phyloP scores from a whole-genome alignment of 1,284 basidiomycete species.

The Farysia itapuensis region DNA sequence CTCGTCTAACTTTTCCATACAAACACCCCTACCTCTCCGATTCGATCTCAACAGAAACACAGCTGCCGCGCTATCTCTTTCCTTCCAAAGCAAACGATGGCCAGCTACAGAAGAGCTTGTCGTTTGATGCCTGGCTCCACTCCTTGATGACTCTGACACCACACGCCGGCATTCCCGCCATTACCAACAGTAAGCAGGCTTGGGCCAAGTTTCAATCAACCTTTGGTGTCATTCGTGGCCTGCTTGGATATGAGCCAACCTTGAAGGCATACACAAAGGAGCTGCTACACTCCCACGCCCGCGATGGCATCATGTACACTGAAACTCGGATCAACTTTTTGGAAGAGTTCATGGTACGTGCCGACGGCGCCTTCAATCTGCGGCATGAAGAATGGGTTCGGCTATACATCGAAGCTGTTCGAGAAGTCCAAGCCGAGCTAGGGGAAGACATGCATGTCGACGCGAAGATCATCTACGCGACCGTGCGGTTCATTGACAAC shows the following conservation, averaged over 20 bases:
- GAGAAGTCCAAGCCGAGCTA: slow-evolving; percentile 61
- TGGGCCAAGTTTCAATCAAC: slow-evolving; percentile 49
- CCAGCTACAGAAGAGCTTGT: not conserved
- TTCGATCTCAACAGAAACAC: not conserved
- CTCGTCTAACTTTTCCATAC: slow-evolving; percentile 26
- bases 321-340: slow-evolving; percentile 73
- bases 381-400: slow-evolving; percentile 69
- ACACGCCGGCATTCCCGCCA: slow-evolving; percentile 4
- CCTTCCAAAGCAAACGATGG: not conserved
- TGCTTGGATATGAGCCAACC: slow-evolving; percentile 63
- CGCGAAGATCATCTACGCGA: slow-evolving; percentile 66
- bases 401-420: slow-evolving; percentile 67
- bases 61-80: slow-evolving; percentile 11
- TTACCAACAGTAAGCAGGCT: slow-evolving; percentile 40
- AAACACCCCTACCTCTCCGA: slow-evolving; percentile 22
- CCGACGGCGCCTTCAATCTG: slow-evolving; percentile 67
- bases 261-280: slow-evolving; percentile 68
- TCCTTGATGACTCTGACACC: slow-evolving; percentile 48
- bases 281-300: slow-evolving; percentile 69
- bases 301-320: slow-evolving; percentile 73
- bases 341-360: slow-evolving; percentile 67
- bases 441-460: slow-evolving; percentile 18
- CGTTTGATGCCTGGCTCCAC: slow-evolving; percentile 42
- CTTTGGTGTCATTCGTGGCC: slow-evolving; percentile 56
- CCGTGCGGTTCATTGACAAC: slow-evolving; percentile 66